Base-by-base conservation (phyloP, 1,284 basidiomycete genomes). In the Agaricales sp. region DNA sequence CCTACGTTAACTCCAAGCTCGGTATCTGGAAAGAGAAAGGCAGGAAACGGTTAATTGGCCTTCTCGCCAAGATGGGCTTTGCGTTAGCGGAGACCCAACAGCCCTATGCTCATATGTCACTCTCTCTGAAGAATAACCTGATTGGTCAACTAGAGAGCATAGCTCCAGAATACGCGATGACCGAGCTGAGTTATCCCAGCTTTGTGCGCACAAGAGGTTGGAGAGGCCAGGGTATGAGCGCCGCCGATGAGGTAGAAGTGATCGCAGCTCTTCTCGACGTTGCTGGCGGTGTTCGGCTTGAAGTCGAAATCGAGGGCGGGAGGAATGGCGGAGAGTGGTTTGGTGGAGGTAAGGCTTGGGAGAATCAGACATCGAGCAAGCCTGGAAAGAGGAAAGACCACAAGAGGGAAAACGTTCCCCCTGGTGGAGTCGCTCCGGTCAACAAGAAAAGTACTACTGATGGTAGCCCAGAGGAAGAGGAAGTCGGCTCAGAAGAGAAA, bases 21-120 rank as follows among this genome's bases (percentile, higher is more conserved):
- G 92, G 92, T 1, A 88, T 97, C 47, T 99, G 96, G 96, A 89
- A 89, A 59, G 95, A 99, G 62, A 80, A 82, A 48, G 96, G 96
- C 2, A 74, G 87, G 51, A 93, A 92, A 62, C 80, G 85, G 53
- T 67, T 99, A 47, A 91, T 88, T 1, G 94, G 94, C 1, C 69
- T 99, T 52, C 71, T 99, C 25, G 96, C 96, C 21, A 99, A 99
- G 73, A 99, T 99, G 93, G 96, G 96, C 46, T 94, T 96, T 62
- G 95, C 94, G 0, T 80, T 98, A 52, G 76, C 78, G 2, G 92
- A 99, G 61, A 95, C 92, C 18, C 91, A 96, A 57, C 95, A 99
- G 61, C 77, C 87, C 1, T 96, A 92, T 61, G 71, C 85, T 0
- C 93, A 99, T 61, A 99, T 99, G 96, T 92, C 96, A 59, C 85